A percentile compares a stretch with the other conserved stretches of the same genome.
These are phyloP conservation scores for Fusarium sp. DNA, from an alignment of 2,329 filamentous ascomycete species.

Conservation along the genomic window DNA sequence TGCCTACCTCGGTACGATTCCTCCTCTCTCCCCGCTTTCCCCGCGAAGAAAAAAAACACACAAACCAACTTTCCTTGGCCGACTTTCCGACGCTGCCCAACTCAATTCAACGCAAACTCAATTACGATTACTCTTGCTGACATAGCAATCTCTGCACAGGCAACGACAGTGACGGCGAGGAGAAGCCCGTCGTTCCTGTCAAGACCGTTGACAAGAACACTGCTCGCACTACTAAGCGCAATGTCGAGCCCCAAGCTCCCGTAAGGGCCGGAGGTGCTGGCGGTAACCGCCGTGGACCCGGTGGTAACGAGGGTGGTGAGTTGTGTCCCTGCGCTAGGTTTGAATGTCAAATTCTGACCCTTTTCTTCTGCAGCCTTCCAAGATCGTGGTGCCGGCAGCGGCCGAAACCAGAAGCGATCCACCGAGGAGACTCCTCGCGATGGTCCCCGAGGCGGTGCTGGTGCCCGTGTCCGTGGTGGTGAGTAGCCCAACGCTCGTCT, in stretches of 20 bases:
- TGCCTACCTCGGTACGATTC: constrained; percentile 91
- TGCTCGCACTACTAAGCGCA: constrained; percentile 84
- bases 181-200: constrained; percentile 83
- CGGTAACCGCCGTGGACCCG: constrained; percentile 67
- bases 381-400: constrained; percentile 84
- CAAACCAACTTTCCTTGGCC: constrained; percentile 35
- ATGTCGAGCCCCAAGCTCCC: constrained; percentile 81
- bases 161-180: constrained; percentile 71
- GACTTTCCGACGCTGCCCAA: constrained; percentile 31
- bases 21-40: constrained; percentile 42
- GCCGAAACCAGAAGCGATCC: constrained; percentile 84
- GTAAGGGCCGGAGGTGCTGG: constrained; percentile 57
- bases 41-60: constrained; percentile 20
- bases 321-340: constrained; percentile 24
- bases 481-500: constrained; percentile 46
- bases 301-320: constrained; percentile 90
- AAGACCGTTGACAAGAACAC: constrained; percentile 90
- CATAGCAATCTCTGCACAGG: constrained; percentile 55
- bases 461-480: constrained; percentile 73
- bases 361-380: constrained; percentile 76
- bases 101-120: constrained; percentile 8
- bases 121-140: constrained; percentile 45
- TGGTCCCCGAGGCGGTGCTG: constrained; percentile 71
- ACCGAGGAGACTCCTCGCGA: constrained; percentile 74
- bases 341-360: constrained; percentile 25